Evolutionary conservation across 148 eudicot genomes (phyloP).

Genomic region (Persicaria tinctoria): DNA sequence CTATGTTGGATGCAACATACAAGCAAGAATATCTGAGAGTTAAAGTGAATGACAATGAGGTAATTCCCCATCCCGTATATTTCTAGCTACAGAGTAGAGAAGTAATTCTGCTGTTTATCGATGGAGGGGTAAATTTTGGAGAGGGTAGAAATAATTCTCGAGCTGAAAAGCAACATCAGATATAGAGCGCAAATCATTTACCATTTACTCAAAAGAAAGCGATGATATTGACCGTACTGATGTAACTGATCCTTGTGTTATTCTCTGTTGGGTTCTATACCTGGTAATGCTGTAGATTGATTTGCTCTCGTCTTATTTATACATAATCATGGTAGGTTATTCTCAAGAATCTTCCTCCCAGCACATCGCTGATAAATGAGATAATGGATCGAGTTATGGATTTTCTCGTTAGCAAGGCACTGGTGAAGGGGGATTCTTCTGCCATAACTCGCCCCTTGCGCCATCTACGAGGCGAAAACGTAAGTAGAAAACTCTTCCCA

Average conservation of each 20-base stretch:
- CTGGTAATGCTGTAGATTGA: too few relatives aligned
- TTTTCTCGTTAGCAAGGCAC: slow-evolving; percentile 78
- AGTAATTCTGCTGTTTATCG: not conserved
- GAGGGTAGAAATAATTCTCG: too few relatives aligned
- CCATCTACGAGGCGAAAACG: slow-evolving; percentile 71
- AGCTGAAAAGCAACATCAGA: too few relatives aligned
- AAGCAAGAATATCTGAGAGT: slow-evolving; percentile 96
- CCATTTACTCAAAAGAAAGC: too few relatives aligned
- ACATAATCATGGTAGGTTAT: slow-evolving; percentile 45
- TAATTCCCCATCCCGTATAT: slow-evolving; percentile 13
- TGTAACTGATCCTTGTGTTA: too few relatives aligned
- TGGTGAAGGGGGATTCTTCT: slow-evolving; percentile 82
- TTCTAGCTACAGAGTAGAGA: not conserved
- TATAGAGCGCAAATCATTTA: too few relatives aligned
- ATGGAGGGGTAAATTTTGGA: too few relatives aligned
- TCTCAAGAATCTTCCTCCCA: slow-evolving; percentile 92
- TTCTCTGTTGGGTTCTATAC: too few relatives aligned
- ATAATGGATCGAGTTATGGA: slow-evolving; percentile 80
- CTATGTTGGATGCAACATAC: slow-evolving; percentile 85
- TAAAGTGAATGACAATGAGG: slow-evolving; percentile 91
- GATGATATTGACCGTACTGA: too few relatives aligned
- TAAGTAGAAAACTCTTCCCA: slow-evolving; percentile 24
- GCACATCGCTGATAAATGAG: slow-evolving; percentile 81
- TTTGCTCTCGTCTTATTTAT: too few relatives aligned
- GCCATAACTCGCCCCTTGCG: slow-evolving; percentile 52